These are phyloP conservation scores for Neurospora hispaniola DNA, from an alignment of 495 filamentous ascomycete species.

Conservation along the genomic window DNA sequence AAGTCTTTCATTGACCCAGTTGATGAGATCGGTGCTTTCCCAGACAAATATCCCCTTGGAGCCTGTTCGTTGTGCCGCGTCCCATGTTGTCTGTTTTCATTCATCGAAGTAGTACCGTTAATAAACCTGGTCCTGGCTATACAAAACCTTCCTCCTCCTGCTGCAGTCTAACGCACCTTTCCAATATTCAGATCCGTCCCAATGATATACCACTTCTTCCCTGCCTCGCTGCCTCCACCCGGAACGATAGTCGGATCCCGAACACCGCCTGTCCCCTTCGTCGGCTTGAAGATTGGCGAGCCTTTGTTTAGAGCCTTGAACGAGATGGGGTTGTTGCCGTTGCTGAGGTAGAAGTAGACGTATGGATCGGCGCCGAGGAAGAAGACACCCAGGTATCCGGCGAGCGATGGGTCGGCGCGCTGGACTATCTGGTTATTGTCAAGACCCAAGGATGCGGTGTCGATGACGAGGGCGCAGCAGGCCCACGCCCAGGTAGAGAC, in stretches of 20 bases:
- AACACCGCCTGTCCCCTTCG: constrained; percentile 39
- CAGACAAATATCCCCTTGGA: constrained; percentile 42
- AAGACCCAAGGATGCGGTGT: neutral
- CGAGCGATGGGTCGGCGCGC: constrained; percentile 30
- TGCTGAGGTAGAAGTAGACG: constrained; percentile 44
- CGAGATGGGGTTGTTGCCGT: constrained; percentile 37
- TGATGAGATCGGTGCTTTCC: constrained; percentile 41
- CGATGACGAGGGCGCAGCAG: neutral
- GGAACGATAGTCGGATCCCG: constrained; percentile 37
- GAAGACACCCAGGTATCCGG: constrained; percentile 41
- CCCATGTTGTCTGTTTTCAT: constrained; percentile 34
- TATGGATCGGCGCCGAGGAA: constrained; percentile 43
- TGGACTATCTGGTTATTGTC: constrained; percentile 6
- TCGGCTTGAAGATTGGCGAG: constrained; percentile 37
- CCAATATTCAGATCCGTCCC: constrained; percentile 43
- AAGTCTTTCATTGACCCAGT: constrained; percentile 37
- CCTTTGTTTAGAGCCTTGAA: constrained; percentile 38
- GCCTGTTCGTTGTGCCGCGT: constrained; percentile 38
- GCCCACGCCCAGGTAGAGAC: neutral
- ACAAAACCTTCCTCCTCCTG: neutral
- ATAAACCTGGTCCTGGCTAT: neutral
- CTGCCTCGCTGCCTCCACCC: constrained; percentile 38
- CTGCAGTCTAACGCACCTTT: constrained; percentile 20
- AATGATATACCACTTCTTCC: constrained; percentile 45
- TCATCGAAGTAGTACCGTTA: neutral